phyloP scores from a whole-genome alignment of 129 eudicot genomes.

The Arctium lappa region DNA sequence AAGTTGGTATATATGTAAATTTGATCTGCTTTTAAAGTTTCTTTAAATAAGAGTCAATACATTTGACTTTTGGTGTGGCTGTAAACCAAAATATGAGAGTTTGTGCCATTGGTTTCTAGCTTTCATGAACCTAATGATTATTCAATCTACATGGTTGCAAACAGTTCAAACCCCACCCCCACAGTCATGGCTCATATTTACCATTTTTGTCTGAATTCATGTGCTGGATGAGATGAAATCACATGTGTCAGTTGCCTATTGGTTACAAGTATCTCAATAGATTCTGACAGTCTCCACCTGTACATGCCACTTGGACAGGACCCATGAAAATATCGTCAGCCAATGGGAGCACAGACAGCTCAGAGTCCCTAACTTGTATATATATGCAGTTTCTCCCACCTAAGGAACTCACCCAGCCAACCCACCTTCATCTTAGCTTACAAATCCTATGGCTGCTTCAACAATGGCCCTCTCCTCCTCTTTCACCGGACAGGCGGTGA shows the following conservation, averaged over 20 bases:
- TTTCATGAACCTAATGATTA: not conserved
- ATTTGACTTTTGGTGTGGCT: not conserved
- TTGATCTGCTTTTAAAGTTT: not conserved
- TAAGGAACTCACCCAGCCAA: not conserved
- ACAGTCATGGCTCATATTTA: not conserved
- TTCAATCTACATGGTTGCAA: not conserved
- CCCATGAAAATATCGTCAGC: not conserved
- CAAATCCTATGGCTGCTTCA: conserved; percentile 17
- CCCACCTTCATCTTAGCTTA: not conserved
- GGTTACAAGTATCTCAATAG: conserved; percentile 5
- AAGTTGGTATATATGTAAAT: not conserved
- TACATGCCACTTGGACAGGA: not conserved
- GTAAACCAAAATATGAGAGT: not conserved
- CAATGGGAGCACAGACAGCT: not conserved
- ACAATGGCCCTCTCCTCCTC: conserved; percentile 16
- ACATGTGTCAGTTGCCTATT: not conserved
- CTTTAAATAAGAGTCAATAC: not conserved
- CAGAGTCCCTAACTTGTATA: not conserved
- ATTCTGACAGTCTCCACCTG: not conserved
- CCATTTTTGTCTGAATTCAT: not conserved
- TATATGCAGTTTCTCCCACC: not conserved
- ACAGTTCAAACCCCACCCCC: not conserved
- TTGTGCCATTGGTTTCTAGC: not conserved
- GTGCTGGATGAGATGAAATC: conserved; percentile 1
- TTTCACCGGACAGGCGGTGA: conserved; percentile 4